phyloP scores from a whole-genome alignment of 2,329 filamentous ascomycete genomes.

The Botrytis hyacinthi region DNA sequence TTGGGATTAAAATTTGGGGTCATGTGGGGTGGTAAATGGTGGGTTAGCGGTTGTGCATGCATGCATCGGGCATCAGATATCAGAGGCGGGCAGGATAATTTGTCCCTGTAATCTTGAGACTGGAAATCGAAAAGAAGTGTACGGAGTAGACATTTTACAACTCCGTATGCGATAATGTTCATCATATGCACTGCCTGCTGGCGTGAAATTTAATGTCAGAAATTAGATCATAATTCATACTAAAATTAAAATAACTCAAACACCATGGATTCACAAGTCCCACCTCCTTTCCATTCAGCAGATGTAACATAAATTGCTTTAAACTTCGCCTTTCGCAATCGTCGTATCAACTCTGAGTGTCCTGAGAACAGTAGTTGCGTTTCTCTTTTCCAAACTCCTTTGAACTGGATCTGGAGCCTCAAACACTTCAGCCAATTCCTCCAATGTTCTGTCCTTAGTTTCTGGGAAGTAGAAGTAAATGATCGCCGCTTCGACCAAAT shows the following conservation, averaged over 20 bases:
- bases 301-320: neutral
- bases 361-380: constrained; percentile 45
- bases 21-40: neutral
- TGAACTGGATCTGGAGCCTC: constrained; percentile 48
- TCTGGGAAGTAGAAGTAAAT: constrained; percentile 54
- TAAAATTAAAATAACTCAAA: neutral
- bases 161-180: neutral
- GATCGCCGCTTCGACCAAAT: constrained; percentile 41
- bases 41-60: neutral
- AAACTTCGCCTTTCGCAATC: constrained; percentile 10
- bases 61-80: neutral
- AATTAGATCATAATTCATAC: neutral
- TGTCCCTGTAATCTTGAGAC: neutral
- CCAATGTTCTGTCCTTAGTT: constrained; percentile 54
- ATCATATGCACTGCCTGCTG: neutral
- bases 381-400: constrained; percentile 39
- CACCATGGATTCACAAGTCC: neutral
- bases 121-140: neutral
- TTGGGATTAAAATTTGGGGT: neutral
- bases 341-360: constrained; percentile 26
- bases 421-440: constrained; percentile 56
- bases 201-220: neutral
- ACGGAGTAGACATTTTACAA: neutral
- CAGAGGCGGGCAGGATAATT: neutral
- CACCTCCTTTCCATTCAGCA: neutral